A percentile compares a stretch with the other conserved stretches of the same genome.
Conservation (phyloP, 2,329 filamentous ascomycete genomes). For the Aspergillus brunneoviolaceus region DNA sequence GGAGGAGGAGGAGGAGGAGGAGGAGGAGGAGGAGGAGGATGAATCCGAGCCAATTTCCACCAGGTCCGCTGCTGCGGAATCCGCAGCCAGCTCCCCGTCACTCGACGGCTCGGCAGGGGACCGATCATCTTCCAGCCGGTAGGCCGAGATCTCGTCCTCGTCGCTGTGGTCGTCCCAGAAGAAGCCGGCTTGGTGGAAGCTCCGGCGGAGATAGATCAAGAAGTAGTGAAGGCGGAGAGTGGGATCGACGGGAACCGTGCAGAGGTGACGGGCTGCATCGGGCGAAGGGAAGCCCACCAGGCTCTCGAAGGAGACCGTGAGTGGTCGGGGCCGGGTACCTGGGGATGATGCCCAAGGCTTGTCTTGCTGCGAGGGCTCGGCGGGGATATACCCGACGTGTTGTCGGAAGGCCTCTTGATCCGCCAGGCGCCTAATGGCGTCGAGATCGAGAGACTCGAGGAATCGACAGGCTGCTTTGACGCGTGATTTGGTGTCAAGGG, state of each 20-base stretch:
- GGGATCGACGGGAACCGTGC: conserved; percentile 40
- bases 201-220: conserved; percentile 40
- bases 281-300: conserved; percentile 39
- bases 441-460: conserved; percentile 49
- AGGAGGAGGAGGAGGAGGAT: no score
- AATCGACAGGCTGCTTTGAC: conserved; percentile 49
- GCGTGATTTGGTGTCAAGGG: conserved; percentile 55
- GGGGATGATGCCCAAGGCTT: neutral
- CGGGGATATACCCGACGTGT: neutral
- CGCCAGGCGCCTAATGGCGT: conserved; percentile 35
- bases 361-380: neutral
- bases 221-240: conserved; percentile 45
- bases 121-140: neutral
- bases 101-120: neutral
- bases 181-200: conserved; percentile 46
- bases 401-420: conserved; percentile 23
- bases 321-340: conserved; percentile 18
- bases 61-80: neutral
- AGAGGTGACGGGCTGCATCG: conserved; percentile 40
- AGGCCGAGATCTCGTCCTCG: neutral
- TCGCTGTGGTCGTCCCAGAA: conserved; percentile 38
- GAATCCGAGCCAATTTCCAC: no score
- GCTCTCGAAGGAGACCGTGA: conserved; percentile 47
- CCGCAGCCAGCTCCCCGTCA: neutral
- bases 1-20: no score